Base-by-base conservation (phyloP, 805 yeast species). In the Teunomyces stri region DNA sequence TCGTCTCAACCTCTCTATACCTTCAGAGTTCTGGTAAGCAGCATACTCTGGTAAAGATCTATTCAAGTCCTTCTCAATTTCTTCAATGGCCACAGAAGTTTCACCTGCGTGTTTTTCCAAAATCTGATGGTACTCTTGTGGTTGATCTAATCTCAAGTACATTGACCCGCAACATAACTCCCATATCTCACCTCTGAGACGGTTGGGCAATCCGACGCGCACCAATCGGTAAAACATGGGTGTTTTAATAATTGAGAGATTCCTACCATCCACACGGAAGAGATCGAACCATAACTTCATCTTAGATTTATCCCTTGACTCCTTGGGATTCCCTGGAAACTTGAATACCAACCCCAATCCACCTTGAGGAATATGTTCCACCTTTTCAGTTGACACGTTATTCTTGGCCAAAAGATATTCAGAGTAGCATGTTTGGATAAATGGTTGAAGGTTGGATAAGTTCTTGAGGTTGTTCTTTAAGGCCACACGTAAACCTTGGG, bases 181-280 rank as follows among this genome's bases (percentile, higher is more conserved):
- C 99, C 99, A 94, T 11, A 94, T 72, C 60, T 94, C 99, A 33
- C 99, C 99, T 54, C 99, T 78, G 45, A 94, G 72, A 49, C 95
- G 77, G 61, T 92, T 92, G n/a, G 98, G 98, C 20, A 94, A 75
- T 0, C 99, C 98, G 12, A 91, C 94, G 43, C 97, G 76, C 6
- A 94, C 78, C 43, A 94, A 76, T 59, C 87, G 87, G 64, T 84
- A 87, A 60, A 89, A 95, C 60, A 83, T 80, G 33, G 83, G 88
- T 47, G 86, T 88, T 42, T 82, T 79, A 1, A 88, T 76, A 15
- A 92, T 57, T 0, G 95, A 82, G 44, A 94, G 69, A 58, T 91
- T 90, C 42, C 96, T 75, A 25, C 99, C 99, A 58, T 90, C 85
- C 15, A 80, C 79, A 48, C 85, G 76, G 63, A 91, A 87, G 58